Conservation (phyloP, 768 basidiomycete genomes). For the Guyanaporus albipodus region DNA sequence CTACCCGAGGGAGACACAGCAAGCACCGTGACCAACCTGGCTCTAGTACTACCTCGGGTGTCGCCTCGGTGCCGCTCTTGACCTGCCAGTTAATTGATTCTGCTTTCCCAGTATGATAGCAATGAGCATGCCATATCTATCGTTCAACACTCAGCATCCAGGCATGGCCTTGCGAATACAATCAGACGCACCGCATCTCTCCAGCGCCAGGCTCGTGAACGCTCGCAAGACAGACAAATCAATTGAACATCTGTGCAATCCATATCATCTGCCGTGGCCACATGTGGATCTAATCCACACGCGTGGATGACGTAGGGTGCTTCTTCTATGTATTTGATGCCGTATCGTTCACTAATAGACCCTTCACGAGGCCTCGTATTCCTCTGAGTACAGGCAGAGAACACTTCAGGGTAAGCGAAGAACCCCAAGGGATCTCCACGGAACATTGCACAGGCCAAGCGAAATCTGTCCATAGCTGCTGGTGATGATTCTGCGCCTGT, state of each 20-base stretch:
- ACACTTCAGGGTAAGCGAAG: neutral
- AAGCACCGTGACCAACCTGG: too few species aligned
- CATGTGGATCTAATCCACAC: slow-evolving; percentile 6
- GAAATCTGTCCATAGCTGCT: neutral
- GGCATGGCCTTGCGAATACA: neutral
- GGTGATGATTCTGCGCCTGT: neutral
- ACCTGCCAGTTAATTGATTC: too few species aligned
- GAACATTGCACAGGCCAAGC: slow-evolving; percentile 10
- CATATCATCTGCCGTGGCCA: slow-evolving; percentile 12
- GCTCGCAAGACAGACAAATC: neutral
- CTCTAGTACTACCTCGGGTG: too few species aligned
- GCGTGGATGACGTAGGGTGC: neutral
- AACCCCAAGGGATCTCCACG: too few species aligned
- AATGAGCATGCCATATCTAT: slow-evolving; percentile 4
- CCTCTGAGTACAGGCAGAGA: neutral
- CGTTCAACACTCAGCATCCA: neutral
- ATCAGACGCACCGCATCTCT: slow-evolving; percentile 7
- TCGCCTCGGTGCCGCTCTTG: too few species aligned
- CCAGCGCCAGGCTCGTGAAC: slow-evolving; percentile 1
- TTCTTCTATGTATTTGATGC: neutral
- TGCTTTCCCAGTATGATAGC: too few species aligned
- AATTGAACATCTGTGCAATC: slow-evolving; percentile 5
- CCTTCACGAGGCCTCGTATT: neutral
- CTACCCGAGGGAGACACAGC: too few species aligned
- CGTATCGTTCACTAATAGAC: neutral